These are phyloP conservation scores for Brassica cretica DNA, from an alignment of 345 rosid genomes.

Conservation along the genomic window DNA sequence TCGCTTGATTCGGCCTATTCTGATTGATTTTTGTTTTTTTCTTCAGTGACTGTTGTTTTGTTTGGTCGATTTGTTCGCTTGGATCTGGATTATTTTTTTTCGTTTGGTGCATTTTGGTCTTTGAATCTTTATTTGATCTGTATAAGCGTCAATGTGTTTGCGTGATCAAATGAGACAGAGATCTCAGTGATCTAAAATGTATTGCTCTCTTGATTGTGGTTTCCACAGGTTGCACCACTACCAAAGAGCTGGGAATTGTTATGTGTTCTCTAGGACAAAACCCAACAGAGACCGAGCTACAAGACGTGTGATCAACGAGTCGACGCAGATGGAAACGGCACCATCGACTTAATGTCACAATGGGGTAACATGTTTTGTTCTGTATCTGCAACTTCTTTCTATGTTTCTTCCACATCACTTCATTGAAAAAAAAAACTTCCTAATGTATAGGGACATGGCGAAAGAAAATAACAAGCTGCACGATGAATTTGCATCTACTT, in stretches of 20 bases:
- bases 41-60: not conserved
- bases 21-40: not conserved
- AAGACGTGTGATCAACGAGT: slow-evolving; percentile 31
- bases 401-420: not conserved
- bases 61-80: not conserved
- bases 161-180: not conserved
- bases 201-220: not conserved
- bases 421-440: not conserved
- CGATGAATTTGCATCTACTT: slow-evolving; percentile 30
- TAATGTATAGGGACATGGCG: slow-evolving; percentile 50
- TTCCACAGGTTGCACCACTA: slow-evolving; percentile 42
- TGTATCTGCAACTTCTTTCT: too few species aligned
- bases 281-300: slow-evolving; percentile 29
- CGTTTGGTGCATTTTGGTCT: not conserved
- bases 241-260: slow-evolving; percentile 55
- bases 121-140: not conserved
- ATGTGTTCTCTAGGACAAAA: too few species aligned
- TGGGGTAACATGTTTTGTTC: too few species aligned
- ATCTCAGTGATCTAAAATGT: not conserved
- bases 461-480: not conserved
- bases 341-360: not conserved
- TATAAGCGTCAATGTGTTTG: not conserved
- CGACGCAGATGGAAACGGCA: slow-evolving; percentile 38
- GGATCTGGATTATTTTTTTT: slow-evolving; percentile 8
- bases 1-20: not conserved